Percentiles rank a stretch among this genome's conserved stretches.
phyloP scores from a whole-genome alignment of 2,329 filamentous ascomycete genomes.

The Monilinia polystroma region DNA sequence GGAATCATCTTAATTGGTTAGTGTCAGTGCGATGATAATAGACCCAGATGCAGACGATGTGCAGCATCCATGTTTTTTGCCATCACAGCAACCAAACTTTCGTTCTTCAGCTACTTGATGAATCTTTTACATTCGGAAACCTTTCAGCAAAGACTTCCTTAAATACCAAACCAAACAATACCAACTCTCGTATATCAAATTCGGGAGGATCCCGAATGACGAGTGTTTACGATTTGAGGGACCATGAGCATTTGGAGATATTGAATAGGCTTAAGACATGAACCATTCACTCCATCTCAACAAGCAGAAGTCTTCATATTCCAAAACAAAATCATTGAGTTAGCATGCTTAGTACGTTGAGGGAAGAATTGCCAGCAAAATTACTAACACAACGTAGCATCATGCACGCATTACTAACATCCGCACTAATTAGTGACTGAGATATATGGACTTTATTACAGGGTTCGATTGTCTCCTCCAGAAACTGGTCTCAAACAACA shows the following conservation, averaged over 20 bases:
- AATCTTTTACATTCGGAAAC: conserved; percentile 27
- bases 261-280: conserved; percentile 47
- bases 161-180: not conserved
- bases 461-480: conserved; percentile 36
- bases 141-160: not conserved
- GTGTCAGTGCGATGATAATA: conserved; percentile 53
- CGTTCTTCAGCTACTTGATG: conserved; percentile 41
- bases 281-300: conserved; percentile 46
- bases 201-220: conserved; percentile 1
- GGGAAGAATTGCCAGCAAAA: not conserved
- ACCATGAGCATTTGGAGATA: conserved; percentile 38
- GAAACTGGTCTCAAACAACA: conserved; percentile 49
- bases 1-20: not conserved
- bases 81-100: conserved; percentile 43
- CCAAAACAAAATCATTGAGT: conserved; percentile 40
- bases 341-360: conserved; percentile 45
- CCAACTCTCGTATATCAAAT: not conserved
- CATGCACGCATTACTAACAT: conserved; percentile 53
- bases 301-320: conserved; percentile 40
- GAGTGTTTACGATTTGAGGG: conserved; percentile 15
- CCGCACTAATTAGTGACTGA: conserved; percentile 55
- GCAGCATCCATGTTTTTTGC: conserved; percentile 48
- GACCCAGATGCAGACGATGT: conserved; percentile 52
- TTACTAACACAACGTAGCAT: conserved; percentile 25
- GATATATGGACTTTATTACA: conserved; percentile 38